Evolutionary conservation across 2,329 filamentous ascomycete genomes (phyloP), one percentile per base, ranked within the genome.

Genomic region (Chaetomiaceae sp.): DNA sequence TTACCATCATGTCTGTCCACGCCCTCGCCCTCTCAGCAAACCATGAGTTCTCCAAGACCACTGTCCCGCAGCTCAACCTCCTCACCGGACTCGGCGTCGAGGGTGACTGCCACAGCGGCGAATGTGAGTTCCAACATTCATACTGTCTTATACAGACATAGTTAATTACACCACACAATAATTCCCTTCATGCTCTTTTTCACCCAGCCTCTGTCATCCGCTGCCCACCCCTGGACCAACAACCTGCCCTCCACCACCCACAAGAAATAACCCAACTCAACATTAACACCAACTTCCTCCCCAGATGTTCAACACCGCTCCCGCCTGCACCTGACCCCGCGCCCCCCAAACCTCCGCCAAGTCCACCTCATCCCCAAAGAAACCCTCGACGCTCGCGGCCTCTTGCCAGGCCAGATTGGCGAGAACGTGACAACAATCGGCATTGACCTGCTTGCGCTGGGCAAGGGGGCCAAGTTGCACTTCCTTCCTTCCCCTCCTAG

Each of bases 281-380:
- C 6, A 29, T 29, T 29, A 29, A 29, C 27, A 29, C 6, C 11
- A 29, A 29, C n/a, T 29, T 29, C 6, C 27, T 29, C 6, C 6
- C 22, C 22, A 47, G 44, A 17, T 25, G 47, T 50, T 9, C 47
- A 50, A 27, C 47, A 50, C 38, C 47, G 38, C 47, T 25, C 19
- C 37, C 47, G 47, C n/a, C 19, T 42, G 9, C 47, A 43, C 38
- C 14, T 50, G 17, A 23, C 6, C 7, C 47, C 47, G 27, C 27
- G 27, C 9, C 47, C 47, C 12, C 37, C 47, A 27, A 50, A 50
- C 29, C 47, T 50, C 23, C 47, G 47, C 23, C 47, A 50, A 23
- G 47, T 50, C 8, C 47, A 50, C 29, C 47, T 50, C 23, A 40
- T 50, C 14, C 19, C 47, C 25, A 40, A 40, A n/a, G 47, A 50